A percentile compares a stretch with the other conserved stretches of the same genome.
Evolutionary conservation across 371 early-diverging fungal species (phyloP).

Genomic region (Mucor circinelloides): DNA sequence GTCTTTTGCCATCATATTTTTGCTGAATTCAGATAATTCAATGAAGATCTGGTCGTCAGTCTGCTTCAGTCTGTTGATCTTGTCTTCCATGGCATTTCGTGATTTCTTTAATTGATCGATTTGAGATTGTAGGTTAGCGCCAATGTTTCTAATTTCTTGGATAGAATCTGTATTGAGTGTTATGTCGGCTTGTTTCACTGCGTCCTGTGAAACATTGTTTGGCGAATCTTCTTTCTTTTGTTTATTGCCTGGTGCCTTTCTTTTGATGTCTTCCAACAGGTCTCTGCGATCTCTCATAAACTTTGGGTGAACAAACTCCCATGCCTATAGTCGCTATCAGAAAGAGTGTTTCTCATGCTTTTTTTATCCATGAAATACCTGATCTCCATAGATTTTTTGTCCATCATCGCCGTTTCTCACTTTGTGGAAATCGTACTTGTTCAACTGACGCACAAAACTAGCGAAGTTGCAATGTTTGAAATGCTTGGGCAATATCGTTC

Average conservation of each 20-base stretch:
- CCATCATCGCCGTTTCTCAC: slow-evolving; percentile 64
- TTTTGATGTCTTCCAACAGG: slow-evolving; percentile 62
- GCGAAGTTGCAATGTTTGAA: slow-evolving; percentile 95
- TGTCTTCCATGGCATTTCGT: slow-evolving; percentile 30
- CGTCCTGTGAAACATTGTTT: background rate
- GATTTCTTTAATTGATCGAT: slow-evolving; percentile 47
- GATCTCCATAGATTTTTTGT: slow-evolving; percentile 62
- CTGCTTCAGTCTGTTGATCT: slow-evolving; percentile 46
- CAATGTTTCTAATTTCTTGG: slow-evolving; percentile 26
- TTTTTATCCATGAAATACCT: slow-evolving; percentile 33
- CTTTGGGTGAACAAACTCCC: slow-evolving; percentile 82
- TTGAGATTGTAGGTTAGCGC: slow-evolving; percentile 45
- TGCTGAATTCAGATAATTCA: slow-evolving; percentile 60
- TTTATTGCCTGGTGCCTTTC: slow-evolving; percentile 48
- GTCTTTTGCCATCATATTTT: slow-evolving; percentile 67
- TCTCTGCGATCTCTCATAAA: slow-evolving; percentile 69
- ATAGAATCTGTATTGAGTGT: slow-evolving; percentile 8
- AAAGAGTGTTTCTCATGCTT: background rate
- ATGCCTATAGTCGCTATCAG: slow-evolving; percentile 49
- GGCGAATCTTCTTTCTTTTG: slow-evolving; percentile 30
- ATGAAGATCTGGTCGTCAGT: slow-evolving; percentile 59
- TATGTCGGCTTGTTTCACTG: background rate
- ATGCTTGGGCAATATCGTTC: slow-evolving; percentile 75
- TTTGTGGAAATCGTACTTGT: slow-evolving; percentile 97
- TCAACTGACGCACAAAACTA: slow-evolving; percentile 94